phyloP scores from a whole-genome alignment of 257 asterid species.

The Ophiorrhiza pumila region DNA sequence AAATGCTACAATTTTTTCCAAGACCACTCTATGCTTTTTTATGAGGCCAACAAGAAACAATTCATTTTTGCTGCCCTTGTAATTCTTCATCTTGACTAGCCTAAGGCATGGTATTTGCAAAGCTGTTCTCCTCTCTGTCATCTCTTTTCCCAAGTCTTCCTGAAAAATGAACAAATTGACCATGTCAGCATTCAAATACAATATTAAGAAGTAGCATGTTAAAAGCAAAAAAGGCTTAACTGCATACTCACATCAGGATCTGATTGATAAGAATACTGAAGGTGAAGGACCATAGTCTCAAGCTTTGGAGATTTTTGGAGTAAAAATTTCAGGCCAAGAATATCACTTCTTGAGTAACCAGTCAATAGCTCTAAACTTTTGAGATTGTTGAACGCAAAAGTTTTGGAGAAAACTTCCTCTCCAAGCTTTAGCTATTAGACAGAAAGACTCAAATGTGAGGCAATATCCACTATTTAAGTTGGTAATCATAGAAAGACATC shows the following conservation, averaged over 20 bases:
- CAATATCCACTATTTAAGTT: background rate
- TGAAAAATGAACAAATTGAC: background rate
- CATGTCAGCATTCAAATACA: background rate
- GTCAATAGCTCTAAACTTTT: constrained; percentile 2
- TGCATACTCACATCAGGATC: background rate
- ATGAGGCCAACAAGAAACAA: background rate
- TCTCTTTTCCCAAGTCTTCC: background rate
- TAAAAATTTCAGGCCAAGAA: background rate
- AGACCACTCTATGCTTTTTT: background rate
- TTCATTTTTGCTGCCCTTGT: background rate
- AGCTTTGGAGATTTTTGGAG: background rate
- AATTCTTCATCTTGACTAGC: constrained; percentile 1
- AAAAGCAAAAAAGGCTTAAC: background rate
- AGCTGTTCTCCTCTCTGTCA: background rate
- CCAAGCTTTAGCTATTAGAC: background rate
- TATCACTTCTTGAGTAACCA: background rate
- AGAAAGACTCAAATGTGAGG: background rate
- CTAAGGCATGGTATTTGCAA: background rate
- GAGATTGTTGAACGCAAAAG: constrained; percentile 2
- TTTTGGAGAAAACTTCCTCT: background rate
- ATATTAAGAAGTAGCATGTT: too few relatives aligned
- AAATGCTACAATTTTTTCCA: background rate
- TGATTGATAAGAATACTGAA: too few relatives aligned
- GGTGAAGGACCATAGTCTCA: background rate
- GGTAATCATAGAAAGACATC: background rate